These are phyloP conservation scores for Gentiana dahurica DNA, from an alignment of 257 asterid genomes.

Conservation along the genomic window DNA sequence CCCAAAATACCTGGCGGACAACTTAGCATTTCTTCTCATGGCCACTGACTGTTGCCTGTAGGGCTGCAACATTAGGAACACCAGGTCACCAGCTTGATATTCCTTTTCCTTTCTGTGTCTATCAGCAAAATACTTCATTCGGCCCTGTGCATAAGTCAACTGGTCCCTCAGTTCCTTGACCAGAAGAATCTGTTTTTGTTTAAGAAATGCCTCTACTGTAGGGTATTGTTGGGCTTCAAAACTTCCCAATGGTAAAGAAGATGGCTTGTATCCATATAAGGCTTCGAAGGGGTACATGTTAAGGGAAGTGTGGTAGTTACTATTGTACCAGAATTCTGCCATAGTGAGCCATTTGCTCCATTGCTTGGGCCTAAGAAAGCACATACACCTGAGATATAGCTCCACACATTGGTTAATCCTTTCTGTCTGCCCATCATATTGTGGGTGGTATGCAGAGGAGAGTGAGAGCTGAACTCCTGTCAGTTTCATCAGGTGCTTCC, in stretches of 20 bases:
- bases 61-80: not conserved
- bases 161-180: not conserved
- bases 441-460: not conserved
- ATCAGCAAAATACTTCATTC: conserved; percentile 3
- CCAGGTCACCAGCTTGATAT: conserved; percentile 1
- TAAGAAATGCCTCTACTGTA: not conserved
- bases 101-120: not conserved
- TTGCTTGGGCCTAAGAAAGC: not conserved
- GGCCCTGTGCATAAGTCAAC: not conserved
- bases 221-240: not conserved
- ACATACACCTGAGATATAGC: not conserved
- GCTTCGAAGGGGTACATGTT: not conserved
- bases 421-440: not conserved
- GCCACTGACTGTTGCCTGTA: not conserved
- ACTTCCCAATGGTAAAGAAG: not conserved
- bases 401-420: not conserved
- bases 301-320: not conserved
- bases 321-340: conserved; percentile 8
- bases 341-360: not conserved
- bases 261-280: not conserved
- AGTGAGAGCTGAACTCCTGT: not conserved
- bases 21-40: not conserved
- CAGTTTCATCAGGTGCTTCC: not conserved
- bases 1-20: not conserved
- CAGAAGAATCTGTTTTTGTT: not conserved